A percentile compares a stretch with the other conserved stretches of the same genome.
Evolutionary conservation across 495 filamentous ascomycete species (phyloP).

Genomic region (Penicillium chermesinum): DNA sequence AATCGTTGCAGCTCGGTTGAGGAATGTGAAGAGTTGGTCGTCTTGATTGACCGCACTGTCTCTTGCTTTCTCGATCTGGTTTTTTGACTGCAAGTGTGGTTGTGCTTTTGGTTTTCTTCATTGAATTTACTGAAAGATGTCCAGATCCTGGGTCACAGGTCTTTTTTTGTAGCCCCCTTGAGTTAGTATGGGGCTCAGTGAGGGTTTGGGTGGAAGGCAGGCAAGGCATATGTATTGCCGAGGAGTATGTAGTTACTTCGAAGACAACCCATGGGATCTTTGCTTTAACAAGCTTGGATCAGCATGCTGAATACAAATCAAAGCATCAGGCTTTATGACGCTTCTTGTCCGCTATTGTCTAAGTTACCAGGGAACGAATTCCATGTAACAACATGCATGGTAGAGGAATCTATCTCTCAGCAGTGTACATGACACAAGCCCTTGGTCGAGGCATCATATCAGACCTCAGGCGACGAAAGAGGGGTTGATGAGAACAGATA

Average conservation of each 20-base stretch:
- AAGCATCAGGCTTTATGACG: too few species aligned
- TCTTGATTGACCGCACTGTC: slow-evolving; percentile 34
- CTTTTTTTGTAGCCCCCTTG: not conserved
- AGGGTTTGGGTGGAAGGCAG: not conserved
- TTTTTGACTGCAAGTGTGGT: slow-evolving; percentile 2
- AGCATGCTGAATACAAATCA: too few species aligned
- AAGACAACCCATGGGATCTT: not conserved
- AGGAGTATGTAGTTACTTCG: not conserved
- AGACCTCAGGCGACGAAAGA: too few species aligned
- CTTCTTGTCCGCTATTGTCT: too few species aligned
- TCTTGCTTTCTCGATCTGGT: slow-evolving; percentile 1
- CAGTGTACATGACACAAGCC: too few species aligned
- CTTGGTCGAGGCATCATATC: too few species aligned
- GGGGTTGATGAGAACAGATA: too few species aligned
- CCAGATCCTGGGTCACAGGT: not conserved
- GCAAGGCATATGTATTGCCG: not conserved
- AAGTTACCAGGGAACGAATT: too few species aligned
- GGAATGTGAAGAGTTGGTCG: slow-evolving; percentile 19
- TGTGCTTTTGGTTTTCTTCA: slow-evolving; percentile 32
- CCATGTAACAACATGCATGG: too few species aligned
- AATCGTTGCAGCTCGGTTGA: not conserved
- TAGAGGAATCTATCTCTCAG: too few species aligned
- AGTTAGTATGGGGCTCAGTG: not conserved
- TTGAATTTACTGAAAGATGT: slow-evolving; percentile 31
- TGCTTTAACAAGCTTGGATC: too few species aligned